Conservation (phyloP, 768 basidiomycete genomes). For the Tylopilus subfusipes region DNA sequence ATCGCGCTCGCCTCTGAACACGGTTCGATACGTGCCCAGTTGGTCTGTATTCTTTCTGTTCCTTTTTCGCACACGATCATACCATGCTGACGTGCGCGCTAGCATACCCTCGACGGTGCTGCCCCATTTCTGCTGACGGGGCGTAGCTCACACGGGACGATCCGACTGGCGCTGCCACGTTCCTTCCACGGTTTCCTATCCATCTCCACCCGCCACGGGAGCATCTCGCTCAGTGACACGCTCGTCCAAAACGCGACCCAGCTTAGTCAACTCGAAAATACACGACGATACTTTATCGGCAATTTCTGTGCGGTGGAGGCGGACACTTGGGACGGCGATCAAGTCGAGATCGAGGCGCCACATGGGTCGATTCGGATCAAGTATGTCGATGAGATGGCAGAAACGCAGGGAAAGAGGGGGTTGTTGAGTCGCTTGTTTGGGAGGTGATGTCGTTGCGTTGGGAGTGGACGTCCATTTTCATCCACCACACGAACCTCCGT, state of each 20-base stretch:
- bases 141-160: conserved; percentile 5
- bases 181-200: conserved; percentile 18
- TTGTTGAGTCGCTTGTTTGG: not conserved
- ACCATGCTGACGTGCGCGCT: not conserved
- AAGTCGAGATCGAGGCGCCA: conserved; percentile 11
- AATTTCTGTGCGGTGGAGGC: conserved; percentile 18
- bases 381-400: conserved; percentile 19
- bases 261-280: conserved; percentile 19
- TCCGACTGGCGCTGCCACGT: conserved; percentile 18
- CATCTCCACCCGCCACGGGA: conserved; percentile 19
- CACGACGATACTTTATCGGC: conserved; percentile 25
- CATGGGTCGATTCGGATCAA: conserved; percentile 21
- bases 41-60: conserved; percentile 21
- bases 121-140: conserved; percentile 18
- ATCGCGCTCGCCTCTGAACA: conserved; percentile 19
- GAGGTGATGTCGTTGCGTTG: not conserved
- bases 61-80: not conserved
- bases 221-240: conserved; percentile 8
- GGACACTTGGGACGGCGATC: conserved; percentile 21
- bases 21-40: conserved; percentile 11
- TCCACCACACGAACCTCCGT: too few species aligned
- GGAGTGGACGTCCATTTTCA: too few species aligned
- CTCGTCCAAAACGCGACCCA: conserved; percentile 18
- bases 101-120: conserved; percentile 15
- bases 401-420: not conserved